These are phyloP conservation scores for Apocynum venetum DNA, from an alignment of 257 asterid species.

Conservation along the genomic window DNA sequence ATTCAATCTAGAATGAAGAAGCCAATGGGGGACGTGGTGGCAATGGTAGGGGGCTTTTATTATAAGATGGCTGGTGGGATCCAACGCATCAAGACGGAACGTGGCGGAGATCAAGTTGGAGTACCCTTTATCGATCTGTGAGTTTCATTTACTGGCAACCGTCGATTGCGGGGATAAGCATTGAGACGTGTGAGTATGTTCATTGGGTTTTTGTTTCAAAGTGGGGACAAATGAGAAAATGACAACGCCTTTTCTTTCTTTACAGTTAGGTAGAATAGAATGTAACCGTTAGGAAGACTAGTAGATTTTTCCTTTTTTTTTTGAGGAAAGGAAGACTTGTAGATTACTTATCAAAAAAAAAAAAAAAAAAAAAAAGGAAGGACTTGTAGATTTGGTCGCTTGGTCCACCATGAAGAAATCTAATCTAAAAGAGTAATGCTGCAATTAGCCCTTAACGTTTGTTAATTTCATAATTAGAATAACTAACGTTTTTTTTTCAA, in stretches of 20 bases:
- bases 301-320: background rate
- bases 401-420: background rate
- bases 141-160: background rate
- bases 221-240: conserved; percentile 1
- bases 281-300: background rate
- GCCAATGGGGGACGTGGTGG: too few relatives aligned
- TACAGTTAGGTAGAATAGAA: background rate
- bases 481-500: too few relatives aligned
- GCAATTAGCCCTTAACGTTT: too few relatives aligned
- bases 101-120: conserved; percentile 20
- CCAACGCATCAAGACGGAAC: conserved; percentile 29
- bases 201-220: background rate
- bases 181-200: background rate
- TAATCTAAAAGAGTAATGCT: background rate
- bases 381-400: background rate
- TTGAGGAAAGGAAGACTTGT: too few relatives aligned
- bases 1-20: too few relatives aligned
- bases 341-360: too few relatives aligned
- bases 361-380: too few relatives aligned
- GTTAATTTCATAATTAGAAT: too few relatives aligned
- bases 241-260: background rate
- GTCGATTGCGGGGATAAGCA: conserved; percentile 19
- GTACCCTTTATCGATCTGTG: background rate
- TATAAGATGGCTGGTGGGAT: conserved; percentile 20
- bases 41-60: conserved; percentile 3